Evolutionary conservation across 768 basidiomycete genomes (phyloP).

Genomic region (Neoboletus brunneissimus): DNA sequence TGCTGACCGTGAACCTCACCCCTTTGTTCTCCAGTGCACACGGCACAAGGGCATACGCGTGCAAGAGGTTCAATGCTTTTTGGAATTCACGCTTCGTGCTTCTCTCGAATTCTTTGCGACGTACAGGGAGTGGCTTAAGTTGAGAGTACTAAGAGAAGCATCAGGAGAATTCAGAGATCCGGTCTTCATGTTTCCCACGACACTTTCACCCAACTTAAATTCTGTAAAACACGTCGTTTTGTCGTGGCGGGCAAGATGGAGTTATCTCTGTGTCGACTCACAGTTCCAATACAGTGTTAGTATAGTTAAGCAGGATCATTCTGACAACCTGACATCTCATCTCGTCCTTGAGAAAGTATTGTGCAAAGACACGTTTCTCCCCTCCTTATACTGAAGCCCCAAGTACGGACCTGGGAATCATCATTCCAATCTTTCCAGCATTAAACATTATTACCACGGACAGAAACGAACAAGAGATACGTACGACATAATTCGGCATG

Average conservation of each 20-base stretch:
- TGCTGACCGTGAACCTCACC: constrained; percentile 72
- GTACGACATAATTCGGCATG: constrained; percentile 63
- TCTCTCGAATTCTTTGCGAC: constrained; percentile 86
- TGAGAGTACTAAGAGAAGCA: too few relatives aligned
- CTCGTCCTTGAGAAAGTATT: not conserved
- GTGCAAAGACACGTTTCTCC: not conserved
- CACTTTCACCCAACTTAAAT: too few relatives aligned
- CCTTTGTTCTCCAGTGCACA: constrained; percentile 56
- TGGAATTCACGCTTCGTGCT: constrained; percentile 87
- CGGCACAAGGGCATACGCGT: constrained; percentile 87
- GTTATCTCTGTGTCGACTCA: not conserved
- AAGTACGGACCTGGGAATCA: constrained; percentile 49
- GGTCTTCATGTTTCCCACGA: too few relatives aligned
- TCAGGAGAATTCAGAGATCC: too few relatives aligned
- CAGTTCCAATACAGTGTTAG: not conserved
- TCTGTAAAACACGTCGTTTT: too few relatives aligned
- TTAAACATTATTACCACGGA: not conserved
- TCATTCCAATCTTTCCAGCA: constrained; percentile 48
- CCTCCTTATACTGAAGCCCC: not conserved
- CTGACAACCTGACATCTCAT: not conserved
- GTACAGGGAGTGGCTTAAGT: constrained; percentile 82
- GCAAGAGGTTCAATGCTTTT: constrained; percentile 77
- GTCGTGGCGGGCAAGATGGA: too few relatives aligned
- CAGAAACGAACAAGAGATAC: constrained; percentile 13
- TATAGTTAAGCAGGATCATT: not conserved